Evolutionary conservation across 768 basidiomycete species (phyloP).

Genomic region (Tulasnella sp.): DNA sequence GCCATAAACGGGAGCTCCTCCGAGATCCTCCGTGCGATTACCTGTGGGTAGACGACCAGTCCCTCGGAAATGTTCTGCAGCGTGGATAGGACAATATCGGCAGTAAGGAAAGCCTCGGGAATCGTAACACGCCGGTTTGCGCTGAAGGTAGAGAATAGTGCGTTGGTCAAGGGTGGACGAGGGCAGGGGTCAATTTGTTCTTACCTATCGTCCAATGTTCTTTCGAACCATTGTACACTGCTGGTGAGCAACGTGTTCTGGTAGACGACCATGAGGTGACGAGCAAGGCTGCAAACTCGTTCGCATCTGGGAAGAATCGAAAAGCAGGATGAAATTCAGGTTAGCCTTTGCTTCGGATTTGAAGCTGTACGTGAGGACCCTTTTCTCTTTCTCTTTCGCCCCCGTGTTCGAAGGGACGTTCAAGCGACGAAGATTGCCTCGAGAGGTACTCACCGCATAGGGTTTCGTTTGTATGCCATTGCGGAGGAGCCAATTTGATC

Average conservation of each 20-base stretch:
- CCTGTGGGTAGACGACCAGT: constrained; percentile 96
- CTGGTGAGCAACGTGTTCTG: constrained; percentile 94
- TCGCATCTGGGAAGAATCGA: constrained; percentile 47
- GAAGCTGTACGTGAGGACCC: too few species aligned
- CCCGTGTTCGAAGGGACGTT: background rate
- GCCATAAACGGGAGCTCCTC: constrained; percentile 99
- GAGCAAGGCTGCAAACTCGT: constrained; percentile 88
- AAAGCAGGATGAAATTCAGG: too few species aligned
- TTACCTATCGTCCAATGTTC: constrained; percentile 91
- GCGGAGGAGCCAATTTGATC: constrained; percentile 96
- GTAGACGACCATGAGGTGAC: constrained; percentile 91
- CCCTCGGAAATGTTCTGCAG: constrained; percentile 96
- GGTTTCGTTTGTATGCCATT: constrained; percentile 99
- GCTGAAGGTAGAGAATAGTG: constrained; percentile 30
- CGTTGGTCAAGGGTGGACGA: background rate
- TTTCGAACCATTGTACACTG: constrained; percentile 96
- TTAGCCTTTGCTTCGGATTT: too few species aligned
- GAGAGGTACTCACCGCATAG: constrained; percentile 53
- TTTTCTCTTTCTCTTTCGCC: too few species aligned
- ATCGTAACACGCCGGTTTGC: constrained; percentile 94
- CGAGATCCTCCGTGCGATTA: constrained; percentile 80
- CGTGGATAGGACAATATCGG: constrained; percentile 91
- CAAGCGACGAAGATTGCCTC: background rate
- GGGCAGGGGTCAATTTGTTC: constrained; percentile 5
- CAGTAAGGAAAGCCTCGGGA: constrained; percentile 93